phyloP scores from a whole-genome alignment of 2,329 filamentous ascomycete genomes.

The Phoma herbarum region DNA sequence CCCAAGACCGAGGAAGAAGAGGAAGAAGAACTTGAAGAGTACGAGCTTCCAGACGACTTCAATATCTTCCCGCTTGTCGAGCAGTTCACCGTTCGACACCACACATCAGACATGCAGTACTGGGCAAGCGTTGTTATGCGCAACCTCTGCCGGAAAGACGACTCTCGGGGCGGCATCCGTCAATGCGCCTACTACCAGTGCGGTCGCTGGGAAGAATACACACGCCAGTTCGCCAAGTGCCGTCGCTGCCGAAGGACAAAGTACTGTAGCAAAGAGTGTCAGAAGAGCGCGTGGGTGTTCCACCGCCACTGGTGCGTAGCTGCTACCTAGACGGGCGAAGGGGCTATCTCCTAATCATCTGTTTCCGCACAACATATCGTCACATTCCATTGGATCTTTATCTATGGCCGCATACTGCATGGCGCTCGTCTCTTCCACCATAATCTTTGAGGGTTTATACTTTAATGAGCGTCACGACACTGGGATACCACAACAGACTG shows the following conservation, averaged over 20 bases:
- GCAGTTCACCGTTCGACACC: slow-evolving; percentile 95
- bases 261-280: slow-evolving; percentile 99
- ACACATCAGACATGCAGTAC: slow-evolving; percentile 98
- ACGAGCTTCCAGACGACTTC: slow-evolving; percentile 89
- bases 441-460: slow-evolving; percentile 46
- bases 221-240: slow-evolving; percentile 97
- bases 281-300: slow-evolving; percentile 98
- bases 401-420: slow-evolving; percentile 54
- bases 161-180: slow-evolving; percentile 89
- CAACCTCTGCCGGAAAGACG: slow-evolving; percentile 97
- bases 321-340: slow-evolving; percentile 58
- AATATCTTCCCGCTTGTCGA: slow-evolving; percentile 99
- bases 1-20: slow-evolving; percentile 57
- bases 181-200: slow-evolving; percentile 99
- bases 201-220: slow-evolving; percentile 97
- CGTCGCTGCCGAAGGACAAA: slow-evolving; percentile 95
- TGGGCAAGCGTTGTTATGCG: slow-evolving; percentile 99
- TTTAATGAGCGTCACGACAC: slow-evolving; percentile 53
- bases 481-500: slow-evolving; percentile 51
- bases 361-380: slow-evolving; percentile 31
- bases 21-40: slow-evolving; percentile 82
- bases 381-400: slow-evolving; percentile 42
- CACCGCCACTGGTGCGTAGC: slow-evolving; percentile 97
- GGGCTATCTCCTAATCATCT: slow-evolving; percentile 33
- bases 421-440: slow-evolving; percentile 47